Evolutionary conservation across 2,329 filamentous ascomycete species (phyloP).

Genomic region (Penicillium sp.): DNA sequence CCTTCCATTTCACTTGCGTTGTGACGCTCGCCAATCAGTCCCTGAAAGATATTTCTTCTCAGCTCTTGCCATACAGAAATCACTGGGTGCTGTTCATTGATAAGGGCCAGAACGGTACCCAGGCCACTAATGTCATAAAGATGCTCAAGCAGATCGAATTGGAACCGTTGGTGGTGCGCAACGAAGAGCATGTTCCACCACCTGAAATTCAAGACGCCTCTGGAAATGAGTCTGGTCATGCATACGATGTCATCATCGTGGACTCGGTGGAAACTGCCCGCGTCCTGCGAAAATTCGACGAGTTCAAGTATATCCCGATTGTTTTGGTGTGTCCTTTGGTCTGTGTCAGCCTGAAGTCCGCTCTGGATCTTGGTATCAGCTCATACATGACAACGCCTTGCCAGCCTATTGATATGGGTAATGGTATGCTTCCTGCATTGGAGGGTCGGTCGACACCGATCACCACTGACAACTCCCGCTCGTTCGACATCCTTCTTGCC

Average conservation of each 20-base stretch:
- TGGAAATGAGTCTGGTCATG: constrained; percentile 55
- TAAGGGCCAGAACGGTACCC: constrained; percentile 73
- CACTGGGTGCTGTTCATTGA: constrained; percentile 97
- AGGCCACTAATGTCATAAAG: constrained; percentile 71
- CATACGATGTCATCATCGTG: constrained; percentile 94
- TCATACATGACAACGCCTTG: constrained; percentile 99
- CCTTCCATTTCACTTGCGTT: constrained; percentile 94
- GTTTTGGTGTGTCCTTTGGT: constrained; percentile 88
- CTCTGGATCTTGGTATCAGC: constrained; percentile 90
- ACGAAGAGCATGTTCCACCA: constrained; percentile 67
- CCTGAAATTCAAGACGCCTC: constrained; percentile 56
- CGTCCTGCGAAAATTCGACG: neutral
- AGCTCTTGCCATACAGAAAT: constrained; percentile 86
- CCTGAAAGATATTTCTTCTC: constrained; percentile 70
- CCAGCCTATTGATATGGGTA: constrained; percentile 88
- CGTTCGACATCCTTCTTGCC: constrained; percentile 91
- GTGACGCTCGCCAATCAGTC: constrained; percentile 83
- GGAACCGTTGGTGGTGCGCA: constrained; percentile 78
- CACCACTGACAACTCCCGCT: constrained; percentile 89
- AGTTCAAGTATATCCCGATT: constrained; percentile 51
- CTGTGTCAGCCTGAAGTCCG: constrained; percentile 89
- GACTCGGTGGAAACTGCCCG: constrained; percentile 67
- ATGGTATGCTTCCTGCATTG: constrained; percentile 91
- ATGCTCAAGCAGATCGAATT: constrained; percentile 82
- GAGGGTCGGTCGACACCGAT: constrained; percentile 91